Evolutionary conservation across 306 rosid species (phyloP), one percentile per base, ranked within the genome.

Genomic region (Arachis hypogaea): DNA sequence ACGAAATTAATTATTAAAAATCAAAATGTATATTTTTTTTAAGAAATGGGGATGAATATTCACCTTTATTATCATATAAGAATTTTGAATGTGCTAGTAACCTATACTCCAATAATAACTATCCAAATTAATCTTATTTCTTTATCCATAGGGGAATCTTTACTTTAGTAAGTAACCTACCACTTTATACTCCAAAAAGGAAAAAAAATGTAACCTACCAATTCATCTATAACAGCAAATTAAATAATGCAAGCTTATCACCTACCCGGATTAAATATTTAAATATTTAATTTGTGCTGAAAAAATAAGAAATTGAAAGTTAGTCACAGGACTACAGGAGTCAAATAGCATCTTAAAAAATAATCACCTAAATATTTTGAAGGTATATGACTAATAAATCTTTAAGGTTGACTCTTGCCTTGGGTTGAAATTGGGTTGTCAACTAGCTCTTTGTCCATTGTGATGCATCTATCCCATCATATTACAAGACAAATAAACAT

Each of bases 381-480:
- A 62, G 46, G 51, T 71, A 56, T 58, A 49, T 33, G 45, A 79
- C 33, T 42, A 66, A 52, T 59, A 78, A 68, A 86, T 88, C 76
- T 83, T 85, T 83, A 84, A 78, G 86, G 95, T 88, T 88, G 93
- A 90, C 97, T 83, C 69, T 71, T 85, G 80, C 80, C 78, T 72
- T 79, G 57, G 57, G 87, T 82, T 88, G 85, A 84, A 87, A 79
- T 80, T 60, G 58, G 68, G 64, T 79, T 66, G 76, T 79, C 85
- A 81, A 84, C 84, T 80, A 72, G 85, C 76, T 67, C 11, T 74
- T 75, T 93, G 92, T 89, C 88, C 78, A 84, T 67, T 70, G 76
- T 70, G 78, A 73, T 69, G 79, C 82, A 77, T 76, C 86, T 69
- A 66, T 86, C 85, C 78, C 83, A 81, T 85, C 86, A 82, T 51